Conservation (phyloP, 2,329 filamentous ascomycete species). For the Ophiostoma piceae region DNA sequence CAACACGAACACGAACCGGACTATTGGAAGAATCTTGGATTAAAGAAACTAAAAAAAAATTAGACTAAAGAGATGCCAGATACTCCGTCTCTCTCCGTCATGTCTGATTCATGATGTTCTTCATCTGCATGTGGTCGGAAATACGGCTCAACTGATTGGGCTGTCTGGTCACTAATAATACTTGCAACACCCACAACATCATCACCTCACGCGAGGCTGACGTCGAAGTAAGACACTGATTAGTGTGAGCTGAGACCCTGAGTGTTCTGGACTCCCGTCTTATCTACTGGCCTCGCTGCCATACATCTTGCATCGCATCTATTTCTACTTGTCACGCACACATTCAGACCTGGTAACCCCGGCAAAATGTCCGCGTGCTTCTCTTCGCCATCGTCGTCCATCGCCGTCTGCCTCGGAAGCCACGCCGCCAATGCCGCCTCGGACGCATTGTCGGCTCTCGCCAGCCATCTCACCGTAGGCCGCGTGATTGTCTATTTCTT, state of each 20-base stretch:
- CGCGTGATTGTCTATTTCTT: constrained; percentile 32
- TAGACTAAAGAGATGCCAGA: background rate
- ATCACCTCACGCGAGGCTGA: background rate
- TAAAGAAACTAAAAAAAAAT: background rate
- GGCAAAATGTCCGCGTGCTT: background rate
- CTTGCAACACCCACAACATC: too few species aligned
- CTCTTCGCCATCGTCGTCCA: background rate
- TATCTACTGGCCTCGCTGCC: background rate
- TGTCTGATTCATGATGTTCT: background rate
- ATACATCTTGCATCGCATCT: background rate
- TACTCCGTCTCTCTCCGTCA: background rate
- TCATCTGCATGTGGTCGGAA: background rate
- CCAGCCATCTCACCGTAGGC: constrained; percentile 30
- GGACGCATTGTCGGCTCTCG: background rate
- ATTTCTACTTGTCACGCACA: background rate
- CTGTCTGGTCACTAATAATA: background rate
- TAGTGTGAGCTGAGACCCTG: background rate
- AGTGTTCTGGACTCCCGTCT: background rate
- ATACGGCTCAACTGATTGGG: constrained; percentile 8
- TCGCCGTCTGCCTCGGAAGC: background rate
- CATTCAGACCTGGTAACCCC: too few species aligned
- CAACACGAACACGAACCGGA: constrained; percentile 5
- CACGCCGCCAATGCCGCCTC: background rate
- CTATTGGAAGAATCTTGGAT: too few species aligned
- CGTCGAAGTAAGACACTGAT: background rate